Percentiles rank a stretch among this genome's conserved stretches.
These are phyloP conservation scores for Globisporangium carolinianum DNA, from an alignment of 352 stramenopile species.

Conservation along the genomic window DNA sequence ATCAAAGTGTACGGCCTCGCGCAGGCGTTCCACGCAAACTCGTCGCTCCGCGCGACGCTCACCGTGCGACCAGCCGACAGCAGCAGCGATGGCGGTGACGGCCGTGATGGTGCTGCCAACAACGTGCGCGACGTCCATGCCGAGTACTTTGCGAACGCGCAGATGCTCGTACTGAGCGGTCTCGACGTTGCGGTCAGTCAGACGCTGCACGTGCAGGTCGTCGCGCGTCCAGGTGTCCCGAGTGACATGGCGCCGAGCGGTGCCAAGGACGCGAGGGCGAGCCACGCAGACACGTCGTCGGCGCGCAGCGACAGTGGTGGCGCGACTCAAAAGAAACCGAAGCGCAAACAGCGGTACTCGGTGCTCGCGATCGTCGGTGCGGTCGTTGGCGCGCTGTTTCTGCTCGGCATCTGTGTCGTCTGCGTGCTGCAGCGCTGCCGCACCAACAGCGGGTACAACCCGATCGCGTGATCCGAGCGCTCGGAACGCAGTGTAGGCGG, in stretches of 20 bases:
- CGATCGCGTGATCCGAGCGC: conserved; percentile 20
- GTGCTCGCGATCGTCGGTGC: conserved; percentile 33
- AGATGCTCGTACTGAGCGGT: conserved; percentile 49
- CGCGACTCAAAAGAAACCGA: background rate
- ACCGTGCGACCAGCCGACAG: background rate
- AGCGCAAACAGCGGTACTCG: conserved; percentile 17
- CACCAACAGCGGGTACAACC: conserved; percentile 30
- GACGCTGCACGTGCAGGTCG: conserved; percentile 37
- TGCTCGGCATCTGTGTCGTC: conserved; percentile 30
- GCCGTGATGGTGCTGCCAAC: too few relatives aligned
- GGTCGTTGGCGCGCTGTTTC: conserved; percentile 33
- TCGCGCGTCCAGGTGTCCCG: conserved; percentile 12
- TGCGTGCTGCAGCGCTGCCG: conserved; percentile 30
- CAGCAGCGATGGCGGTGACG: background rate
- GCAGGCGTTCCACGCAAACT: conserved; percentile 45
- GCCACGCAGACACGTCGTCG: background rate
- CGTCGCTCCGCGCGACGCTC: conserved; percentile 33
- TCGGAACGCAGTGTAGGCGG: too few relatives aligned
- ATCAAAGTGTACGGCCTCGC: conserved; percentile 55
- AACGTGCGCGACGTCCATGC: conserved; percentile 22
- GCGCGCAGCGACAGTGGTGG: background rate
- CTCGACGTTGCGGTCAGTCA: conserved; percentile 38
- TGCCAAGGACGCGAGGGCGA: conserved; percentile 1
- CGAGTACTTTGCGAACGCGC: conserved; percentile 62
- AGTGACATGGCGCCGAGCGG: background rate